These are phyloP conservation scores for Magnusiomyces fungicola DNA, from an alignment of 1,139 yeast genomes.

Conservation along the genomic window DNA sequence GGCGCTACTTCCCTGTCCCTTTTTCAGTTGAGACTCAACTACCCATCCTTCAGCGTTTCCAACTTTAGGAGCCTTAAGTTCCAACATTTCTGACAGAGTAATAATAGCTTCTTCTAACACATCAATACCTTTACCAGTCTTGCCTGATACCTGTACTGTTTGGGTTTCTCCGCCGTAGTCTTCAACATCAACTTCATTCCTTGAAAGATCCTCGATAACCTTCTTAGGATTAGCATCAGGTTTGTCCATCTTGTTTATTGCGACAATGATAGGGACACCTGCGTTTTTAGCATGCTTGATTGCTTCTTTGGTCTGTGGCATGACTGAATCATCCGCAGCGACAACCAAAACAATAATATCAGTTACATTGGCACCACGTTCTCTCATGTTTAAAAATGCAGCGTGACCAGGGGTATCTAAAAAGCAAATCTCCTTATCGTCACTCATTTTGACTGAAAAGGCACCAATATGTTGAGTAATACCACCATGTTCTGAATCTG, in stretches of 20 bases:
- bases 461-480: constrained; percentile 99
- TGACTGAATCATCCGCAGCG: constrained; percentile 97
- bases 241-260: constrained; percentile 87
- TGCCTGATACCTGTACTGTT: constrained; percentile 80
- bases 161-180: constrained; percentile 96
- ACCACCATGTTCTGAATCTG: constrained; percentile 86
- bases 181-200: constrained; percentile 76
- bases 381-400: constrained; percentile 92
- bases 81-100: constrained; percentile 75
- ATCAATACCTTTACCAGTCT: constrained; percentile 80
- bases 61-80: constrained; percentile 54
- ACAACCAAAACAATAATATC: constrained; percentile 89
- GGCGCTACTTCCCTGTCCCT: constrained; percentile 81
- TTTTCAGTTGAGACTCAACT: constrained; percentile 74
- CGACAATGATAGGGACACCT: constrained; percentile 82
- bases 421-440: constrained; percentile 74
- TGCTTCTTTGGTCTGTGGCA: constrained; percentile 97
- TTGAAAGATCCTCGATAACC: constrained; percentile 70
- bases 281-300: constrained; percentile 84
- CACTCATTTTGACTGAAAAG: constrained; percentile 75
- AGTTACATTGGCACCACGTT: constrained; percentile 90
- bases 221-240: constrained; percentile 64
- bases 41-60: constrained; percentile 78
- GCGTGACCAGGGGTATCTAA: constrained; percentile 98
- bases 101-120: constrained; percentile 84